A percentile compares a stretch with the other conserved stretches of the same genome.
Evolutionary conservation across 306 rosid species (phyloP).

Genomic region (Purshia tridentata): DNA sequence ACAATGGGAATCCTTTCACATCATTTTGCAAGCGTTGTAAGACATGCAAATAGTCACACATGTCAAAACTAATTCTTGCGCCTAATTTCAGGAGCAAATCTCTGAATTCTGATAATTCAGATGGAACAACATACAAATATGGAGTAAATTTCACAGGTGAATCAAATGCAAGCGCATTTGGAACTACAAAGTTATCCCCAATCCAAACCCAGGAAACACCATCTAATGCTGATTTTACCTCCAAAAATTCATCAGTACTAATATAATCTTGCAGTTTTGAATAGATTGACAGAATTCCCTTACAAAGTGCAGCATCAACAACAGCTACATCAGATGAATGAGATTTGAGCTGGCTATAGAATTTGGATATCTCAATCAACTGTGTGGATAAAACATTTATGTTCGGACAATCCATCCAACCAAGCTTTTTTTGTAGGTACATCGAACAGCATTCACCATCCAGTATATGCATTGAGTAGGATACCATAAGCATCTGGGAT

Average conservation of each 20-base stretch:
- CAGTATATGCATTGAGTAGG: slow-evolving; percentile 83
- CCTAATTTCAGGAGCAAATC: slow-evolving; percentile 77
- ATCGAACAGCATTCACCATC: slow-evolving; percentile 57
- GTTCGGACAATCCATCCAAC: slow-evolving; percentile 69
- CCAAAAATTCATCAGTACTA: slow-evolving; percentile 43
- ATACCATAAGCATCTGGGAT: slow-evolving; percentile 88
- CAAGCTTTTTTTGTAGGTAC: slow-evolving; percentile 66
- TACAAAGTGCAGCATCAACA: slow-evolving; percentile 58
- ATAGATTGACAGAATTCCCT: slow-evolving; percentile 70
- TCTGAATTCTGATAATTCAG: slow-evolving; percentile 82
- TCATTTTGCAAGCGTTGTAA: slow-evolving; percentile 73
- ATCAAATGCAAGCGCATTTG: slow-evolving; percentile 89
- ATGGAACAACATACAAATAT: slow-evolving; percentile 87
- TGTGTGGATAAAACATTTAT: slow-evolving; percentile 57
- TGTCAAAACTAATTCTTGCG: slow-evolving; percentile 71
- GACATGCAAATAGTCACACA: slow-evolving; percentile 66
- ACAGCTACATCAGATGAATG: slow-evolving; percentile 49
- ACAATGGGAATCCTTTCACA: slow-evolving; percentile 61
- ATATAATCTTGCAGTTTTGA: slow-evolving; percentile 67
- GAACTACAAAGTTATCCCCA: slow-evolving; percentile 90
- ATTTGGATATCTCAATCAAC: slow-evolving; percentile 67
- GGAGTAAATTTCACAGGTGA: slow-evolving; percentile 96
- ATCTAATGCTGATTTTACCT: slow-evolving; percentile 55
- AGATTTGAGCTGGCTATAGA: slow-evolving; percentile 60
- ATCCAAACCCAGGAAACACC: slow-evolving; percentile 96